These are phyloP conservation scores for Peronospora belbahrii DNA, from an alignment of 352 stramenopile species.

Conservation along the genomic window DNA sequence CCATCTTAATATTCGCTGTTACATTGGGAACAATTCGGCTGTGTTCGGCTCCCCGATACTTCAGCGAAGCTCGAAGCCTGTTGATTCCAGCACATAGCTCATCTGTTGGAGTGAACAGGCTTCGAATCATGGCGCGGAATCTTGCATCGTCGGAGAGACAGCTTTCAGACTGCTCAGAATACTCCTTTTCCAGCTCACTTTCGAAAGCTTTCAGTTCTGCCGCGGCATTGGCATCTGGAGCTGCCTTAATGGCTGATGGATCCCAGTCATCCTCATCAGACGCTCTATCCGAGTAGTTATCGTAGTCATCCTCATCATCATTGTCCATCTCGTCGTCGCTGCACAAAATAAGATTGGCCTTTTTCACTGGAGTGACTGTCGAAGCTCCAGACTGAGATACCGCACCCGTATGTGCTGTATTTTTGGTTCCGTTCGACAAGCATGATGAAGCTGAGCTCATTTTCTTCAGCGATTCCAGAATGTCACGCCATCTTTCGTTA, in stretches of 20 bases:
- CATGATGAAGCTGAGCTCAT: constrained; percentile 4
- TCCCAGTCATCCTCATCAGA: constrained; percentile 32
- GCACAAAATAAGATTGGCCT: constrained; percentile 42
- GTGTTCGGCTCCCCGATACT: constrained; percentile 45
- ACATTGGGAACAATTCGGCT: constrained; percentile 57
- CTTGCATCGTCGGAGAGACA: constrained; percentile 35
- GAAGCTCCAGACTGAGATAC: constrained; percentile 2
- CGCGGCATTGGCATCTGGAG: constrained; percentile 1
- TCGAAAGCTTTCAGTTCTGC: constrained; percentile 22
- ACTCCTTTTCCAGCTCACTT: constrained; percentile 30
- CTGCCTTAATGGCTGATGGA: constrained; percentile 20
- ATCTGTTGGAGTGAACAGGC: constrained; percentile 63
- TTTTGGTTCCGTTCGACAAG: constrained; percentile 8
- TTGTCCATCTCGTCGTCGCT: constrained; percentile 60
- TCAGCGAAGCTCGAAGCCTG: constrained; percentile 42
- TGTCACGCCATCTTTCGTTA: constrained; percentile 60
- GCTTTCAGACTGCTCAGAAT: constrained; percentile 45
- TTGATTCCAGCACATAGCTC: constrained; percentile 56
- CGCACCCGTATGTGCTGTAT: neutral
- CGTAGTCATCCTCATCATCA: constrained; percentile 50
- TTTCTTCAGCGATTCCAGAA: constrained; percentile 41
- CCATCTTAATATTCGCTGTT: constrained; percentile 55
- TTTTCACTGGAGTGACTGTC: constrained; percentile 6
- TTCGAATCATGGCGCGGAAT: constrained; percentile 64
- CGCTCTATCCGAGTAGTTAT: constrained; percentile 31